phyloP scores from a whole-genome alignment of 2,329 filamentous ascomycete species.

The Aspergillus hortae region DNA sequence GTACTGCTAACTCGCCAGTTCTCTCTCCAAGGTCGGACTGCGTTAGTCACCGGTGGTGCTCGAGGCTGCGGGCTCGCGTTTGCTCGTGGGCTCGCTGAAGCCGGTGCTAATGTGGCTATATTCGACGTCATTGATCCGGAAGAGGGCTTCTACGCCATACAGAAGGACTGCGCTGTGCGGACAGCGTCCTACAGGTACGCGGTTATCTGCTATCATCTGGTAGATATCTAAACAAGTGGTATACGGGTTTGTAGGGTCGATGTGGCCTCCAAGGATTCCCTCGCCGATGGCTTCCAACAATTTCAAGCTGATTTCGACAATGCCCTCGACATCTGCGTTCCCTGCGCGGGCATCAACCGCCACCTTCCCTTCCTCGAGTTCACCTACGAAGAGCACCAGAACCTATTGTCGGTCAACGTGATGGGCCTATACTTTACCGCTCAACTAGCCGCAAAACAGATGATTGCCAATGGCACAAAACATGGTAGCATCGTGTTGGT shows the following conservation, averaged over 20 bases:
- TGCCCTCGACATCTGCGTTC: conserved; percentile 43
- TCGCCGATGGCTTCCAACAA: conserved; percentile 28
- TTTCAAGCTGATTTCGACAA: conserved; percentile 36
- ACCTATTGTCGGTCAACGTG: conserved; percentile 44
- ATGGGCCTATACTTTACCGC: conserved; percentile 46
- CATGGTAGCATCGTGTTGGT: conserved; percentile 53
- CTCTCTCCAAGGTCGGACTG: conserved; percentile 47
- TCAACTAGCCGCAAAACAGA: conserved; percentile 48
- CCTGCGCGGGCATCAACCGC: conserved; percentile 46
- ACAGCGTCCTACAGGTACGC: conserved; percentile 39
- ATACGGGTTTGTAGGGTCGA: conserved; percentile 30
- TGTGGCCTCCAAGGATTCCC: conserved; percentile 32
- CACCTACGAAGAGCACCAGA: conserved; percentile 40
- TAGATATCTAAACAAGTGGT: background rate
- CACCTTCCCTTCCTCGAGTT: conserved; percentile 46
- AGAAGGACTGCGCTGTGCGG: conserved; percentile 41
- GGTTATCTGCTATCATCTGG: background rate
- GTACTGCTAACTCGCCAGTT: conserved; percentile 35
- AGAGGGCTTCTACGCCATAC: conserved; percentile 38
- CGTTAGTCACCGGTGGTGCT: conserved; percentile 47
- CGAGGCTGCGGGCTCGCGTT: conserved; percentile 46
- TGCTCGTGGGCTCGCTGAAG: conserved; percentile 44
- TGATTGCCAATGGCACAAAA: conserved; percentile 50
- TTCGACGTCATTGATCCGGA: conserved; percentile 46
- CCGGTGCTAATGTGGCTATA: conserved; percentile 44